Percentiles rank a stretch among this genome's conserved stretches.
These are phyloP conservation scores for Lactarius quietus DNA, from an alignment of 768 basidiomycete species.

Conservation along the genomic window DNA sequence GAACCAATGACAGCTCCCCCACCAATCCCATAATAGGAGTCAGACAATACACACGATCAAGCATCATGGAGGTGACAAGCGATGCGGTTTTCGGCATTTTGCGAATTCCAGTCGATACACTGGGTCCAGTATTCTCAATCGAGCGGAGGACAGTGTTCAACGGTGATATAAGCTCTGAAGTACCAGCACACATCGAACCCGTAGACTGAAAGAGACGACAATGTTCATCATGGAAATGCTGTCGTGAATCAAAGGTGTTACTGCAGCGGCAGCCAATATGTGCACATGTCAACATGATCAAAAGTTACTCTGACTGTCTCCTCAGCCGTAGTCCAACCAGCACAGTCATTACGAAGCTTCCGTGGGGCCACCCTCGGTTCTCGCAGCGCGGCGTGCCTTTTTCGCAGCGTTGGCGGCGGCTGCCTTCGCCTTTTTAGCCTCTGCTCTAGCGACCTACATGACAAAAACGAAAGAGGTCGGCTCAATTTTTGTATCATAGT, in stretches of 20 bases:
- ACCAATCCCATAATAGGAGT: too few species aligned
- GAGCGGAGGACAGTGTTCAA: too few species aligned
- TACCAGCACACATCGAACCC: neutral
- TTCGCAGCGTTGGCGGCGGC: constrained; percentile 89
- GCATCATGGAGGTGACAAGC: too few species aligned
- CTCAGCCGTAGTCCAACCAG: too few species aligned
- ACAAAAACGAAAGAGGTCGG: neutral
- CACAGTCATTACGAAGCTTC: constrained; percentile 11
- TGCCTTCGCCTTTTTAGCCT: constrained; percentile 81
- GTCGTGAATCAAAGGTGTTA: neutral
- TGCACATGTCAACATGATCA: neutral
- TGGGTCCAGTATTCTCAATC: too few species aligned
- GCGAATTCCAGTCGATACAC: too few species aligned
- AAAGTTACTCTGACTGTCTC: constrained; percentile 5
- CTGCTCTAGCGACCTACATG: constrained; percentile 54
- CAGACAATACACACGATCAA: too few species aligned
- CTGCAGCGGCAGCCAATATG: neutral
- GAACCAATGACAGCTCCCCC: too few species aligned
- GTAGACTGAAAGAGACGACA: neutral
- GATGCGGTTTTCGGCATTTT: too few species aligned
- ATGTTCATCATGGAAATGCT: neutral
- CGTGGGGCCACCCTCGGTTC: constrained; percentile 40
- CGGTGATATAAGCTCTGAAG: neutral
- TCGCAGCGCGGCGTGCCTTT: constrained; percentile 71
- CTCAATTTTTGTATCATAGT: neutral